Percentiles rank a stretch among this genome's conserved stretches.
phyloP scores from a whole-genome alignment of 31 red algal genomes.

The Porphyra umbilicalis region DNA sequence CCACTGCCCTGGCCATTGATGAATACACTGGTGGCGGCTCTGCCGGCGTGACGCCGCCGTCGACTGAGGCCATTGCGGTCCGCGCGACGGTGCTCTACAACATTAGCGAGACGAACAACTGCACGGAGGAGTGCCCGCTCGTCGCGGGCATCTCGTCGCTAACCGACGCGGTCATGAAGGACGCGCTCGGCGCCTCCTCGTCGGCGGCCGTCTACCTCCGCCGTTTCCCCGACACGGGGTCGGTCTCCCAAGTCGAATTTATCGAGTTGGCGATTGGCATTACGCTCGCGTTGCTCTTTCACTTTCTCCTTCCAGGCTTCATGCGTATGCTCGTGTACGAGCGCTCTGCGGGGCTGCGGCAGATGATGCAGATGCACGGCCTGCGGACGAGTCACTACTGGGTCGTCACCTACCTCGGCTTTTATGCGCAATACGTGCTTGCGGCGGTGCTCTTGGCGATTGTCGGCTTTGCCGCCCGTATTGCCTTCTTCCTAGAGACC shows the following conservation, averaged over 20 bases:
- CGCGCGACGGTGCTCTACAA: constrained; percentile 46
- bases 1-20: constrained; percentile 25
- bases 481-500: constrained; percentile 69
- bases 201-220: constrained; percentile 41
- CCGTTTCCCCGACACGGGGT: constrained; percentile 38
- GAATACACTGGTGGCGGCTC: neutral
- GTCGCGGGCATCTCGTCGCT: constrained; percentile 40
- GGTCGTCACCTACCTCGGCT: constrained; percentile 65
- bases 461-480: constrained; percentile 26
- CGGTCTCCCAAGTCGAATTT: constrained; percentile 15
- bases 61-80: constrained; percentile 1
- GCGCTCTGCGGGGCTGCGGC: constrained; percentile 43
- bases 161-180: constrained; percentile 39
- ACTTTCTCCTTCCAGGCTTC: constrained; percentile 69
- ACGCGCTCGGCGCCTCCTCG: constrained; percentile 11
- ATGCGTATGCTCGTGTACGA: constrained; percentile 74
- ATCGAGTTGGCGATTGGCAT: constrained; percentile 46
- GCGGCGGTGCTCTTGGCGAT: constrained; percentile 34
- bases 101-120: constrained; percentile 12
- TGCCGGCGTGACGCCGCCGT: neutral
- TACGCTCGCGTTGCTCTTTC: constrained; percentile 54
- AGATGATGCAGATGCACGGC: constrained; percentile 82
- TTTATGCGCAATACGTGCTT: constrained; percentile 40
- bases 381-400: constrained; percentile 60
- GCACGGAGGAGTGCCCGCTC: constrained; percentile 31